A percentile compares a stretch with the other conserved stretches of the same genome.
phyloP scores from a whole-genome alignment of 176 grass and related monocot genomes.

The Metroxylon sagu region DNA sequence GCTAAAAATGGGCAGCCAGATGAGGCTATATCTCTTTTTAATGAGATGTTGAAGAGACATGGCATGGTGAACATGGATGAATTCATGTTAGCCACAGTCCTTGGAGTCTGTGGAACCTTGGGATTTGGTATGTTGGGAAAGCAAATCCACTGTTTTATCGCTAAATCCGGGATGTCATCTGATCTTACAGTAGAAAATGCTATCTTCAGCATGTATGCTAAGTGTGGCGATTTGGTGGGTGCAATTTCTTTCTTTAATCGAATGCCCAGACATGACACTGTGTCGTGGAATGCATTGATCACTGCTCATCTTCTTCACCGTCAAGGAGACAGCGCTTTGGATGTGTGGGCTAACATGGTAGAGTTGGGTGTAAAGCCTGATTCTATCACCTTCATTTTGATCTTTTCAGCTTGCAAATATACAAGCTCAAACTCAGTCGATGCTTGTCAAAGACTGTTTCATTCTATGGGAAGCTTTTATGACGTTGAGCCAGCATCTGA shows the following conservation, averaged over 20 bases:
- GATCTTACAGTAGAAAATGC: conserved; percentile 42
- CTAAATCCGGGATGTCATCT: conserved; percentile 37
- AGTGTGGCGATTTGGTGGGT: conserved; percentile 41
- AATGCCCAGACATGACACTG: conserved; percentile 40
- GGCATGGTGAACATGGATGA: conserved; percentile 33
- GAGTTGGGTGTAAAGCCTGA: conserved; percentile 32
- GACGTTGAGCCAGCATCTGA: conserved; percentile 32
- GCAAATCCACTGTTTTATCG: conserved; percentile 43
- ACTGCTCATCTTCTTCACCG: conserved; percentile 42
- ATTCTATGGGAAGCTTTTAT: conserved; percentile 30
- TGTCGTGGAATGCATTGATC: conserved; percentile 58
- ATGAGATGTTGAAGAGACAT: conserved; percentile 25
- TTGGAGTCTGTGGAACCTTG: conserved; percentile 48
- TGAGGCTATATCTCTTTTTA: conserved; percentile 37
- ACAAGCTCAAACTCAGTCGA: conserved; percentile 39
- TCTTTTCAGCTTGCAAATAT: conserved; percentile 46
- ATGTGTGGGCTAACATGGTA: conserved; percentile 45
- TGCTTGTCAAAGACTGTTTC: conserved; percentile 33
- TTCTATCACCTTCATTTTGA: conserved; percentile 50
- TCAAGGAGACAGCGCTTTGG: conserved; percentile 37
- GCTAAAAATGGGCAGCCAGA: conserved; percentile 45
- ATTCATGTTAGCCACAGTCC: conserved; percentile 33
- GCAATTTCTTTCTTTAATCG: conserved; percentile 30
- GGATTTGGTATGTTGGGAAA: conserved; percentile 47
- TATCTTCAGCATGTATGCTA: conserved; percentile 52